Evolutionary conservation across 2,329 filamentous ascomycete species (phyloP).

Genomic region (Fusarium xyrophilum): DNA sequence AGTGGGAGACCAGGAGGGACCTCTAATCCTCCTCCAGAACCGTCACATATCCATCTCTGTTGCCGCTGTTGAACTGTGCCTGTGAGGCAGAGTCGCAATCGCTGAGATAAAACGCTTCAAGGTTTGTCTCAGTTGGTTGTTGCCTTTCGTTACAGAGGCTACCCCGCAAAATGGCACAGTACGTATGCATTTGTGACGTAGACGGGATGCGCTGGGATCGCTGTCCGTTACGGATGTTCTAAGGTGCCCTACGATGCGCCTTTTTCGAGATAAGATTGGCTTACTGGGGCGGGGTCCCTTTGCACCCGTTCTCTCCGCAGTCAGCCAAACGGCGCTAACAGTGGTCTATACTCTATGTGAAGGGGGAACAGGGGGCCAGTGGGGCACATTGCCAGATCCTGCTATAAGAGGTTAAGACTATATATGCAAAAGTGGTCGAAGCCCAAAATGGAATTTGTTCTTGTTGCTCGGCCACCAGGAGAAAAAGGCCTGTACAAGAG

Average conservation of each 20-base stretch:
- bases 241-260: conserved; percentile 21
- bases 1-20: not conserved
- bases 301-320: conserved; percentile 28
- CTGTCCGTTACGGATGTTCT: conserved; percentile 4
- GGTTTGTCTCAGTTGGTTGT: conserved; percentile 12
- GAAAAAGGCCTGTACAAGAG: not conserved
- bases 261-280: conserved; percentile 22
- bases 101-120: conserved; percentile 12
- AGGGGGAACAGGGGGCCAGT: conserved; percentile 14
- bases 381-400: conserved; percentile 9
- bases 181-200: conserved; percentile 31
- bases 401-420: not conserved
- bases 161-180: conserved; percentile 35
- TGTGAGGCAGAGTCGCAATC: conserved; percentile 12
- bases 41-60: conserved; percentile 6
- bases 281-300: conserved; percentile 22
- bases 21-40: not conserved
- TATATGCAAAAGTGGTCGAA: not conserved
- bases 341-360: conserved; percentile 8
- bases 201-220: conserved; percentile 12
- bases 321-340: conserved; percentile 13
- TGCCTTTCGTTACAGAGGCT: conserved; percentile 3
- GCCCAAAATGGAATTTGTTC: not conserved
- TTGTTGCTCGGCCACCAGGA: not conserved
- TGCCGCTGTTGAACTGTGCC: conserved; percentile 10